These are phyloP conservation scores for Podila epigama DNA, from an alignment of 192 early-diverging fungal species.

Conservation along the genomic window DNA sequence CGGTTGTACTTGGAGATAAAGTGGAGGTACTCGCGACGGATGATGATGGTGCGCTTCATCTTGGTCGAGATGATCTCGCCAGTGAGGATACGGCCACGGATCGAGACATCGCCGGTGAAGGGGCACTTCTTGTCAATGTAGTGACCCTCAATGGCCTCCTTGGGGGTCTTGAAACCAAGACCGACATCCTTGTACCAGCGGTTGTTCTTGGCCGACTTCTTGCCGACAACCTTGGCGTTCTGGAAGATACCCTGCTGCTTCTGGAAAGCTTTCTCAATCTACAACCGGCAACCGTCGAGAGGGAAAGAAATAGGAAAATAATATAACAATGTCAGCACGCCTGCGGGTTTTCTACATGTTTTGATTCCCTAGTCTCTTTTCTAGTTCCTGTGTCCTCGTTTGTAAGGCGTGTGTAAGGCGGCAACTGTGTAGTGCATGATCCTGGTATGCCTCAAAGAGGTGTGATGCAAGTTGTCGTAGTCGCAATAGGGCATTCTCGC, in stretches of 20 bases:
- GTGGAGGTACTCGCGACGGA: slow-evolving; percentile 99
- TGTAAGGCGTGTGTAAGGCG: too few relatives aligned
- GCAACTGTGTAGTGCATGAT: too few relatives aligned
- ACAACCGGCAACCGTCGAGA: background rate
- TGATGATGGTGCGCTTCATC: slow-evolving; percentile 99
- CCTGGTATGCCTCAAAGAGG: too few relatives aligned
- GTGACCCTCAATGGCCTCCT: slow-evolving; percentile 94
- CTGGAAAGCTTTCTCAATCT: slow-evolving; percentile 98
- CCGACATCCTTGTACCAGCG: slow-evolving; percentile 99
- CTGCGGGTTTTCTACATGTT: too few relatives aligned
- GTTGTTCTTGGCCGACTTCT: slow-evolving; percentile 73
- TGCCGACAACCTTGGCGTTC: slow-evolving; percentile 79
- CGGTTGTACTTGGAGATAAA: slow-evolving; percentile 99
- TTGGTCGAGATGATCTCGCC: slow-evolving; percentile 93
- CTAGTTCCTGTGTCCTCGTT: too few relatives aligned
- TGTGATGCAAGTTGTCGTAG: background rate
- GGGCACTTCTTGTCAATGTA: slow-evolving; percentile 99
- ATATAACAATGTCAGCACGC: background rate
- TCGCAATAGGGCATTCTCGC: background rate
- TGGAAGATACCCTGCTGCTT: slow-evolving; percentile 96
- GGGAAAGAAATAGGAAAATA: background rate
- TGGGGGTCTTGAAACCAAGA: slow-evolving; percentile 99
- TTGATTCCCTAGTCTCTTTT: too few relatives aligned
- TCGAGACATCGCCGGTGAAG: slow-evolving; percentile 95
- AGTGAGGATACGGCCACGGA: slow-evolving; percentile 97